Conservation (phyloP, 306 rosid species). For the Chamaecrista fasciculata region DNA sequence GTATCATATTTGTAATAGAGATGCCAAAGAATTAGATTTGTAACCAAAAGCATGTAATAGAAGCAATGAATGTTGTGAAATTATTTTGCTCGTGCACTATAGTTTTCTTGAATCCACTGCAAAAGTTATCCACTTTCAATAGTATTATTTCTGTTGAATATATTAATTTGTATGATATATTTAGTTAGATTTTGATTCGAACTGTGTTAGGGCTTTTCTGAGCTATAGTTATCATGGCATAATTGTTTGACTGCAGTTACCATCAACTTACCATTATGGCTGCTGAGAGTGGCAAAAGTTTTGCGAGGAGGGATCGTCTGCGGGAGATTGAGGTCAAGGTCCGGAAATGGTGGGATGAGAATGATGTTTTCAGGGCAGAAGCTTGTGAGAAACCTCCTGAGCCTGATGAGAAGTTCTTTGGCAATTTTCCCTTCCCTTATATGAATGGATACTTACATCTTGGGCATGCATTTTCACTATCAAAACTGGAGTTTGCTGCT, state of each 20-base stretch:
- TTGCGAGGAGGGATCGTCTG: slow-evolving; percentile 75
- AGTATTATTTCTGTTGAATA: background rate
- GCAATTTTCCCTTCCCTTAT: slow-evolving; percentile 89
- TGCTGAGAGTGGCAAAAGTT: slow-evolving; percentile 62
- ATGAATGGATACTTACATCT: slow-evolving; percentile 89
- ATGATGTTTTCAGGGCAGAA: slow-evolving; percentile 68
- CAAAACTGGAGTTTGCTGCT: slow-evolving; percentile 83
- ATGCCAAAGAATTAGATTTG: background rate
- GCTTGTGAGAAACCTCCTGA: slow-evolving; percentile 58
- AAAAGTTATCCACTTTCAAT: background rate
- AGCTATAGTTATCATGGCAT: background rate
- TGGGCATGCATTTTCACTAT: slow-evolving; percentile 79
- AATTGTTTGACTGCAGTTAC: slow-evolving; percentile 39
- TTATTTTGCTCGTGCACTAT: background rate
- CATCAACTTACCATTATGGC: slow-evolving; percentile 57
- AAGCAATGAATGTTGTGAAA: background rate
- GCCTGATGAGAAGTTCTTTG: slow-evolving; percentile 77
- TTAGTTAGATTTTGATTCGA: slow-evolving; percentile 7
- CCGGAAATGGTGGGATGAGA: slow-evolving; percentile 79
- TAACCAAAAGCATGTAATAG: background rate
- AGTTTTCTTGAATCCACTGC: background rate
- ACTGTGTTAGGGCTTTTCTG: background rate
- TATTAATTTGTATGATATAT: background rate
- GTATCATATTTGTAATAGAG: background rate
- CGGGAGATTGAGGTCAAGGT: slow-evolving; percentile 68